Conservation (phyloP, 2,329 filamentous ascomycete genomes). For the Phialemonium atrogriseum region DNA sequence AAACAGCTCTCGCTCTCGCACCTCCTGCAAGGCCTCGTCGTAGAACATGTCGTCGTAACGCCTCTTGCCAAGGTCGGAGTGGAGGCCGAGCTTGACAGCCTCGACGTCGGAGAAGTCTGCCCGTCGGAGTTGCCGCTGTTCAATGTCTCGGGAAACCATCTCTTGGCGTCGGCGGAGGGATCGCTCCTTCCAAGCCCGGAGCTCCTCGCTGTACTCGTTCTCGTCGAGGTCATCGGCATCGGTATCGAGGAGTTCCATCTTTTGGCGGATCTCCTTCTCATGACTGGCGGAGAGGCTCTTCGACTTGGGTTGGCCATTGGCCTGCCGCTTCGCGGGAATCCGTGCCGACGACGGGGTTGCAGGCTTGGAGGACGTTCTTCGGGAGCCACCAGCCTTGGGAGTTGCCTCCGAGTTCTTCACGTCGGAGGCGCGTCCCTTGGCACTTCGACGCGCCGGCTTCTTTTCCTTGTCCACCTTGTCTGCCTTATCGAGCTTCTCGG, state of each 20-base stretch:
- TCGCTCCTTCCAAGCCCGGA: constrained; percentile 43
- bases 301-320: constrained; percentile 47
- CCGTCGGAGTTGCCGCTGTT: constrained; percentile 55
- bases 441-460: constrained; percentile 29
- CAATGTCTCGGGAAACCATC: constrained; percentile 52
- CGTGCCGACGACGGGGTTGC: constrained; percentile 32
- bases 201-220: constrained; percentile 34
- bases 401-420: constrained; percentile 39
- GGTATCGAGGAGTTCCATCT: constrained; percentile 42
- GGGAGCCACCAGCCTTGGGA: constrained; percentile 35
- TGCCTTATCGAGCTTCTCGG: constrained; percentile 17
- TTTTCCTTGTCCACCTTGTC: constrained; percentile 23
- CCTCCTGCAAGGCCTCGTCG: constrained; percentile 72
- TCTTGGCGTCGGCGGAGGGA: constrained; percentile 61
- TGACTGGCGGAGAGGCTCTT: constrained; percentile 48
- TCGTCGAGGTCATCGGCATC: constrained; percentile 34
- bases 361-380: constrained; percentile 43
- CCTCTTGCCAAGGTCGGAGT: constrained; percentile 63
- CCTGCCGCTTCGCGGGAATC: constrained; percentile 48
- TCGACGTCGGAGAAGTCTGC: constrained; percentile 50
- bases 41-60: constrained; percentile 73
- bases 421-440: constrained; percentile 42
- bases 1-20: constrained; percentile 80
- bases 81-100: constrained; percentile 55
- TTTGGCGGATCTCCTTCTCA: constrained; percentile 59